Base-by-base conservation (phyloP, 2,329 filamentous ascomycete genomes). In the Sclerotinia spermophila region DNA sequence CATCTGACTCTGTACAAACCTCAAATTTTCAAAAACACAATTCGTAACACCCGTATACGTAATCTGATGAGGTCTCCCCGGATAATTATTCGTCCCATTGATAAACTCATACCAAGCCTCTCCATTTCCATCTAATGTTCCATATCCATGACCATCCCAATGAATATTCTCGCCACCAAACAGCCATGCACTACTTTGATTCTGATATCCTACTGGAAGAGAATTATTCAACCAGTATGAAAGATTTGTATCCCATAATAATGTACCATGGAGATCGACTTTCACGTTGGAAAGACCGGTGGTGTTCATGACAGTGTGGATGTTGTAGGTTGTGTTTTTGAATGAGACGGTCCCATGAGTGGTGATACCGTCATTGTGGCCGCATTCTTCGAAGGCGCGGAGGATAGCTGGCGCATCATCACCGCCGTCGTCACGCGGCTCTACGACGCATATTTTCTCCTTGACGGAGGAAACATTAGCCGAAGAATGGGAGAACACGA, bases 1-100 rank as follows among this genome's bases (percentile, higher is more conserved):
- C 86, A 89, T 89, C 78, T 89, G 86, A 72, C 83, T 86, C 72
- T 86, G 83, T 11, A 89, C 78, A 72, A 87, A 87, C 3, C 80
- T 80, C 24, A 88, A 71, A 4, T 84, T 82, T 51, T 80, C 78
- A 19, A 88, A 79, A 5, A 83, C 76, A 0, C 83, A 84, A 75
- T 87, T 83, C 5, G 85, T 80, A 4, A 81, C 79, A 7, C 67
- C 58, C 27, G 79, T 83, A 75, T 88, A 82, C 27, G 84, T 86
- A 73, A 89, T 83, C 13, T 81, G 81, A 67, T 86, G 84, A 2
- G 86, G 86, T 15, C 86, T 81, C 19, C 82, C 78, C 3, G 83
- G 80, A 70, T 84, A 81, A 72, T 87, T 87, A 44, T 80, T 82
- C 17, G 75, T 75, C 21, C 81, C 80, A 40, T 79, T 77, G 64